Percentiles rank a stretch among this genome's conserved stretches.
phyloP scores from a whole-genome alignment of 768 basidiomycete species.

The Trametes coccinea region DNA sequence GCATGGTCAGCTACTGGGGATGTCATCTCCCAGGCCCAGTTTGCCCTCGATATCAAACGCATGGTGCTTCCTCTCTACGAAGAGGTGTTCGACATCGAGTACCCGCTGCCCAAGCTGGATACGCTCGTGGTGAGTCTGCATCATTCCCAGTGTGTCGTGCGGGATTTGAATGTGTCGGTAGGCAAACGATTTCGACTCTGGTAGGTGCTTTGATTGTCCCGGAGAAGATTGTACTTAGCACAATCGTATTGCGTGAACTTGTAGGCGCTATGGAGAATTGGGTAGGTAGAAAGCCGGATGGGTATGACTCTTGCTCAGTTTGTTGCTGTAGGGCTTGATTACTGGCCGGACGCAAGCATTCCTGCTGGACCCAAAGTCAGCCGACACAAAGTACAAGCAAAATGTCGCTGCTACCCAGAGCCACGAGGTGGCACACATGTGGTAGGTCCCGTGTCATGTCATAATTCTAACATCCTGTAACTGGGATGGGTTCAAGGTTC shows the following conservation, averaged over 20 bases:
- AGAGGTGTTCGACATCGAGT: conserved; percentile 88
- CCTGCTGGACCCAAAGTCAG: conserved; percentile 73
- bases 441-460: conserved; percentile 38
- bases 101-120: conserved; percentile 92
- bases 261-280: conserved; percentile 90
- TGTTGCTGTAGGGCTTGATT: conserved; percentile 14
- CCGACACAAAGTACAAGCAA: conserved; percentile 77
- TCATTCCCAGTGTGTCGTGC: not conserved
- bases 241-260: not conserved
- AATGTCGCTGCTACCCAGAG: conserved; percentile 72
- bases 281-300: conserved; percentile 37
- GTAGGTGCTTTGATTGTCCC: not conserved
- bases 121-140: conserved; percentile 66
- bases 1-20: conserved; percentile 66
- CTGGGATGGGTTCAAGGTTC: conserved; percentile 50
- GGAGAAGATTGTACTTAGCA: not conserved
- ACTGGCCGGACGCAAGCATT: conserved; percentile 80
- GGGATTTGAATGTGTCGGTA: conserved; percentile 24
- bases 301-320: not conserved
- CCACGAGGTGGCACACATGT: conserved; percentile 89
- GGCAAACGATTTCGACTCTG: conserved; percentile 86
- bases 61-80: conserved; percentile 89
- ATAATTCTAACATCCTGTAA: not conserved
- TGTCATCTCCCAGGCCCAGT: conserved; percentile 80
- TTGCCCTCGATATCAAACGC: conserved; percentile 86